Percentiles rank a stretch among this genome's conserved stretches.
phyloP scores from a whole-genome alignment of 2,329 filamentous ascomycete genomes.

The Whalleya microplaca region DNA sequence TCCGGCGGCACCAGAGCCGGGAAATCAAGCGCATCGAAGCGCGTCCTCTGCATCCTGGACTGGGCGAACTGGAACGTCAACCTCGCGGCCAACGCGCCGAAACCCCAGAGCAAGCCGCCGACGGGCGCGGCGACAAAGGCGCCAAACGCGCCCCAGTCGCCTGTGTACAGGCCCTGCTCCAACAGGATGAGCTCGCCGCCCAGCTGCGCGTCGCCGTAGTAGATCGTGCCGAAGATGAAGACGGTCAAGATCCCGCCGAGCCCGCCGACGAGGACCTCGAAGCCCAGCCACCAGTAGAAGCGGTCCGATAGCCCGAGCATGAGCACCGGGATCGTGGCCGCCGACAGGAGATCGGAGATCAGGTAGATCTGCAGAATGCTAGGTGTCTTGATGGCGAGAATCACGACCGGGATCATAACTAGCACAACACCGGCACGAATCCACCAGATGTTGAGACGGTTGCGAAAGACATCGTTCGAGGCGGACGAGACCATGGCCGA shows the following conservation, averaged over 20 bases:
- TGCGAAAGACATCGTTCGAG: conserved; percentile 84
- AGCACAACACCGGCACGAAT: conserved; percentile 72
- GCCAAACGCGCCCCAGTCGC: conserved; percentile 82
- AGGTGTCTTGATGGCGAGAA: conserved; percentile 74
- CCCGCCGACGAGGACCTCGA: conserved; percentile 78
- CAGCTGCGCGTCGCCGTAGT: conserved; percentile 68
- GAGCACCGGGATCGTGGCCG: conserved; percentile 74
- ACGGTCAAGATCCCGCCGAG: conserved; percentile 78
- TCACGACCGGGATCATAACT: conserved; percentile 73
- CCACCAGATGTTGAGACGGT: conserved; percentile 75
- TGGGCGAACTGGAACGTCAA: conserved; percentile 60
- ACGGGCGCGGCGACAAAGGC: conserved; percentile 81
- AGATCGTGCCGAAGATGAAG: conserved; percentile 80
- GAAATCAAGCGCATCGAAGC: conserved; percentile 70
- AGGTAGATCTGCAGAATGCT: conserved; percentile 81
- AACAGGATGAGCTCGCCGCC: conserved; percentile 73
- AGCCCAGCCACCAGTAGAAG: conserved; percentile 75
- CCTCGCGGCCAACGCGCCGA: conserved; percentile 63
- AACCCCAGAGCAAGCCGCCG: conserved; percentile 73
- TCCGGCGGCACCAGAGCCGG: conserved; percentile 39
- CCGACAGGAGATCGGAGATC: conserved; percentile 79
- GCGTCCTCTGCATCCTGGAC: conserved; percentile 60
- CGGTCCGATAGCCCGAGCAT: conserved; percentile 70
- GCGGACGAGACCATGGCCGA: conserved; percentile 84
- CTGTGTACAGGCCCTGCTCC: conserved; percentile 72